Base-by-base conservation (phyloP, 2,329 filamentous ascomycete genomes). In the Proliferodiscus dingleyae region DNA sequence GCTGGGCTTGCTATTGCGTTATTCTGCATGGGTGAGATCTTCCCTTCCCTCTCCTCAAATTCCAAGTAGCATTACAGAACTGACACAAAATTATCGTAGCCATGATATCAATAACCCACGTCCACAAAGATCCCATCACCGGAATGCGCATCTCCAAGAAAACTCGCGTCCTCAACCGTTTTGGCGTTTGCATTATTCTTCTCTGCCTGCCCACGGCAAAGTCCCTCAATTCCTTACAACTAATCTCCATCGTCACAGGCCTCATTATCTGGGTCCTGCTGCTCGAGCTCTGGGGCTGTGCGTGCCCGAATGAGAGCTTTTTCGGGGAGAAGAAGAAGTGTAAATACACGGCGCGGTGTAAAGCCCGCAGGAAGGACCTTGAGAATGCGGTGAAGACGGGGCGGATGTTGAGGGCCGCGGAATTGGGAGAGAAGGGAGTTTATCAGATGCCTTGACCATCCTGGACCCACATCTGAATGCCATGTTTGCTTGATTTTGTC, bases 1-100 rank as follows among this genome's bases (percentile, higher is more conserved):
- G 71, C 68, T n/a, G 80, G 81, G 1, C 68, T 83, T 2, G 77
- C 74, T 19, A 64, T 79, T 11, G 70, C 77, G 0, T 63, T 83
- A 4, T 58, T 73, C 9, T 71, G 66, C 54, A 81, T 81, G 72
- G 64, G 66, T 54, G 51, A 38, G 46, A 52, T 37, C 5, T 43
- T 39, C 29, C 23, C 9, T 33, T 16, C 29, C 11, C 4, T n/a
- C 15, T 19, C 11, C 10, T 24, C 2, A 3, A n/a, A 13, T 8
- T 15, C 24, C 26, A n/a, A 30, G 11, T 4, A 11, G 28, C 11
- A 11, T 8, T 30, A 29, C 26, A 13, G 24, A 15, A 47, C 30
- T 24, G 26, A 45, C 37, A 46, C 19, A 19, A 22, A 11, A 10
- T 16, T 15, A 16, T 5, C 29, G n/a, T n/a, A 65, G 67, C 64